Conservation (phyloP, 1,284 basidiomycete species). For the Ustilago crameri region DNA sequence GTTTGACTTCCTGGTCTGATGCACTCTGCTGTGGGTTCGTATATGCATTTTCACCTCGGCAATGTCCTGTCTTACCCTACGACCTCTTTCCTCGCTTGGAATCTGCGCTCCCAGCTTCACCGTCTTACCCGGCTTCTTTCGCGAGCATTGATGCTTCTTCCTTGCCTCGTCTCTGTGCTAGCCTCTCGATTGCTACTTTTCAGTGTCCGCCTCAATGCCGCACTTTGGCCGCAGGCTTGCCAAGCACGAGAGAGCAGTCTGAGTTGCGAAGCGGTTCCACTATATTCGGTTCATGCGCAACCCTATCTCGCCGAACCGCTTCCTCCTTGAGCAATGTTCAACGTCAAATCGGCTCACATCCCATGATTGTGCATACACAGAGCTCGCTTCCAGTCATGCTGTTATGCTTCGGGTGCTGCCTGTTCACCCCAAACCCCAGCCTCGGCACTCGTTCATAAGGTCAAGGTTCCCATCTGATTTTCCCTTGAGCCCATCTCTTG, state of each 20-base stretch:
- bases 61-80: slow-evolving; percentile 4
- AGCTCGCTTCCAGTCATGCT: neutral
- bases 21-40: neutral
- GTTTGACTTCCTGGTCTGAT: slow-evolving; percentile 8
- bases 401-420: no score
- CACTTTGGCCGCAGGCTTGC: slow-evolving; percentile 11
- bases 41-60: slow-evolving; percentile 16
- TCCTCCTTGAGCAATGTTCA: neutral
- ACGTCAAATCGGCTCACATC: slow-evolving; percentile 6
- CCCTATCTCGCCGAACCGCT: slow-evolving; percentile 11
- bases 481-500: neutral
- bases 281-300: slow-evolving; percentile 16
- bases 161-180: slow-evolving; percentile 1
- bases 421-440: neutral
- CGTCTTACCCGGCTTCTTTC: slow-evolving; percentile 26
- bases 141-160: neutral
- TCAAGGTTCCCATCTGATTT: neutral
- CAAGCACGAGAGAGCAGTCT: slow-evolving; percentile 19
- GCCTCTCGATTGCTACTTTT: neutral
- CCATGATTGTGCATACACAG: slow-evolving; percentile 8
- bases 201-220: slow-evolving; percentile 12
- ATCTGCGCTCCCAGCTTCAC: slow-evolving; percentile 1
- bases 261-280: slow-evolving; percentile 6
- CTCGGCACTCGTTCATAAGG: neutral
- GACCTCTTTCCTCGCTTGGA: slow-evolving; percentile 18